Evolutionary conservation across 2,329 filamentous ascomycete genomes (phyloP).

Genomic region (Teratosphaeria gauchensis): DNA sequence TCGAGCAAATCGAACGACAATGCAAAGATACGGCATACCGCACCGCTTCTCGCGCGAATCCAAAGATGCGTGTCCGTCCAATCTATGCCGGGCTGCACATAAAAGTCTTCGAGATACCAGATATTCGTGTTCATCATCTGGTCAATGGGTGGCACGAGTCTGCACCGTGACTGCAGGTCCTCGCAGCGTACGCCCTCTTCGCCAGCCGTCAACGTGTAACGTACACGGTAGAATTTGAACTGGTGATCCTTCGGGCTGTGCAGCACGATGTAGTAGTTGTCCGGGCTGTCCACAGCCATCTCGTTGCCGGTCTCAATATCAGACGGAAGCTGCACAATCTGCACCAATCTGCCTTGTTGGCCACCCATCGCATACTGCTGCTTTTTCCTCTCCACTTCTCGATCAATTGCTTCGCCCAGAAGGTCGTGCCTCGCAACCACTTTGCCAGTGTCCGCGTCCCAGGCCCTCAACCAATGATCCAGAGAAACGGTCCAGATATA

Average conservation of each 20-base stretch:
- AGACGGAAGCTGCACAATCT: slow-evolving; percentile 56
- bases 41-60: slow-evolving; percentile 46
- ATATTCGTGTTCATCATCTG: slow-evolving; percentile 42
- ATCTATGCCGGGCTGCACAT: slow-evolving; percentile 26
- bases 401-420: slow-evolving; percentile 47
- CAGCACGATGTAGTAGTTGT: slow-evolving; percentile 57
- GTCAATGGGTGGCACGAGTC: slow-evolving; percentile 54
- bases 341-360: slow-evolving; percentile 65
- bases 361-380: slow-evolving; percentile 70
- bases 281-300: slow-evolving; percentile 7
- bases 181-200: slow-evolving; percentile 8
- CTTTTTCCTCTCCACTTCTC: slow-evolving; percentile 34
- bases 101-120: slow-evolving; percentile 42
- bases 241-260: slow-evolving; percentile 83
- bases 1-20: slow-evolving; percentile 63
- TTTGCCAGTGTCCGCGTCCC: slow-evolving; percentile 76
- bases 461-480: slow-evolving; percentile 80
- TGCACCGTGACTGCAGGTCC: slow-evolving; percentile 47
- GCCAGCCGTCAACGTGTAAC: slow-evolving; percentile 1
- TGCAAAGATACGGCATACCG: slow-evolving; percentile 55
- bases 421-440: slow-evolving; percentile 70
- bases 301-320: slow-evolving; percentile 34
- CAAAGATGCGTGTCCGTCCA: slow-evolving; percentile 36
- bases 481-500: slow-evolving; percentile 71
- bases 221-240: slow-evolving; percentile 90